Evolutionary conservation across 2,329 filamentous ascomycete genomes (phyloP).

Genomic region (Dactylellina sp.): DNA sequence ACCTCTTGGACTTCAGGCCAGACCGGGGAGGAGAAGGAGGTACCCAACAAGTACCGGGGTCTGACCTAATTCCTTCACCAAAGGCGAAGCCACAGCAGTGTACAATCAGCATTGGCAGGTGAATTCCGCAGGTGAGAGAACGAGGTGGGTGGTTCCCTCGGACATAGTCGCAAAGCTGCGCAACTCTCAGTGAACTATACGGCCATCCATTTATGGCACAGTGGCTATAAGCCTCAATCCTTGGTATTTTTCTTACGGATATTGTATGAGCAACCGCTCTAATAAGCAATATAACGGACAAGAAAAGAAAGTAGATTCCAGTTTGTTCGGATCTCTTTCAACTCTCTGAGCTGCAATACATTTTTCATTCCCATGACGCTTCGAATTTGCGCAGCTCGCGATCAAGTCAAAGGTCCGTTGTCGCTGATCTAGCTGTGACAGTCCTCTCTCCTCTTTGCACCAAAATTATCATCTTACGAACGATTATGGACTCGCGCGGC

Average conservation of each 20-base stretch:
- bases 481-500: conserved; percentile 16
- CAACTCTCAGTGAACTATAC: neutral
- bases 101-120: conserved; percentile 50
- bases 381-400: conserved; percentile 18
- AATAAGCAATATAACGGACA: conserved; percentile 42
- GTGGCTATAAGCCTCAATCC: conserved; percentile 47
- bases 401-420: conserved; percentile 8
- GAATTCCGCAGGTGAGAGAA: conserved; percentile 53
- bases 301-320: neutral
- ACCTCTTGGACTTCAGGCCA: conserved; percentile 34
- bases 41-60: conserved; percentile 44
- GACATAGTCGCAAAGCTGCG: conserved; percentile 46
- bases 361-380: conserved; percentile 46
- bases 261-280: conserved; percentile 12
- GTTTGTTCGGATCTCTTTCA: neutral
- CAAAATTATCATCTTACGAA: conserved; percentile 17
- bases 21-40: conserved; percentile 22
- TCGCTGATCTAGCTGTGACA: conserved; percentile 24
- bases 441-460: conserved; percentile 6
- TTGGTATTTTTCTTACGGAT: conserved; percentile 35
- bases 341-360: conserved; percentile 4
- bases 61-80: conserved; percentile 53
- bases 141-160: conserved; percentile 31
- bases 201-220: conserved; percentile 47
- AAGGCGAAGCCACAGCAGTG: conserved; percentile 14